Percentiles rank a stretch among this genome's conserved stretches.
Conservation (phyloP, 1,284 basidiomycete species). For the Spongiforma sp. region DNA sequence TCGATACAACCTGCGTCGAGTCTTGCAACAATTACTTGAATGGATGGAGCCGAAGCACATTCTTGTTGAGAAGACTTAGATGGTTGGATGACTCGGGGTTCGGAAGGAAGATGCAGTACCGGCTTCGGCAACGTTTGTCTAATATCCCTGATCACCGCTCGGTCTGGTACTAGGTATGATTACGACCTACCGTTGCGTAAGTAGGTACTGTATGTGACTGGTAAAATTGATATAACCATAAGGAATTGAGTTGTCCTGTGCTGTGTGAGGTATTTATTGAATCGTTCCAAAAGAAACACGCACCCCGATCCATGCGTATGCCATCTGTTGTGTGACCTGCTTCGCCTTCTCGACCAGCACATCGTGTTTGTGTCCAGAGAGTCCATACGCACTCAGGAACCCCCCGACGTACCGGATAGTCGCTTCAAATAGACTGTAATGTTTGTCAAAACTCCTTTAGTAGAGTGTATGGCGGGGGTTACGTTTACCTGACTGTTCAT, state of each 20-base stretch:
- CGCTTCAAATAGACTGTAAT: conserved; percentile 82
- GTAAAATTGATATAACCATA: conserved; percentile 59
- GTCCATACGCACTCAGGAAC: conserved; percentile 82
- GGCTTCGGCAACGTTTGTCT: conserved; percentile 70
- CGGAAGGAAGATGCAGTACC: no score
- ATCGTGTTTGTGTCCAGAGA: conserved; percentile 59
- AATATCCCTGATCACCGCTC: neutral
- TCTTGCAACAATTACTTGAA: conserved; percentile 75
- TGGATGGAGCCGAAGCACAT: conserved; percentile 75
- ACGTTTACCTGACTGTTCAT: conserved; percentile 59
- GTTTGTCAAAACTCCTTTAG: neutral
- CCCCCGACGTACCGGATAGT: conserved; percentile 83
- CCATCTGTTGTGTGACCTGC: conserved; percentile 74
- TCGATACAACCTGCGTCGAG: conserved; percentile 57
- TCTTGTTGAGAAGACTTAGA: conserved; percentile 33
- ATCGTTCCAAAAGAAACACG: conserved; percentile 15
- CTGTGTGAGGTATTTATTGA: neutral
- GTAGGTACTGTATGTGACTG: conserved; percentile 49
- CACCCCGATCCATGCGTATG: conserved; percentile 61
- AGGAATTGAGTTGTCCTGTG: conserved; percentile 56
- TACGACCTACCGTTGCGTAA: conserved; percentile 43
- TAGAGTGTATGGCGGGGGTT: neutral
- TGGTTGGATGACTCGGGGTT: no score
- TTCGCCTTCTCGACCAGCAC: conserved; percentile 56
- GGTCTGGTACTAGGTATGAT: neutral